These are phyloP conservation scores for Ricinus communis DNA, from an alignment of 345 rosid species.

Conservation along the genomic window DNA sequence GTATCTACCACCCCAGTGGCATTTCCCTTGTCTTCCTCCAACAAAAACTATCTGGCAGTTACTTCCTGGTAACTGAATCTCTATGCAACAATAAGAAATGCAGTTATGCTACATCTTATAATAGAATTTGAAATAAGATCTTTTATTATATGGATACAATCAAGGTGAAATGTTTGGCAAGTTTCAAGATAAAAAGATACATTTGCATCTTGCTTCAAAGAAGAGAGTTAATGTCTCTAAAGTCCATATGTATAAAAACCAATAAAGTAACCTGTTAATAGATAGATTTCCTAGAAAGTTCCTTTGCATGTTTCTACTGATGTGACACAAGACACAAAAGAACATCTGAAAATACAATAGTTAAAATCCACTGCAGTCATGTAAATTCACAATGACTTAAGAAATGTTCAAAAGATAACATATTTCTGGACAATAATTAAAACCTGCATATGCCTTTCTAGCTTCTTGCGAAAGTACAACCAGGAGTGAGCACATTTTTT, in stretches of 20 bases:
- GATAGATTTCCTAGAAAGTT: not conserved
- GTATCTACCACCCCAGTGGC: not conserved
- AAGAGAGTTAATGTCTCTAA: too few relatives aligned
- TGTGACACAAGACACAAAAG: not conserved
- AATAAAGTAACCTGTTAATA: not conserved
- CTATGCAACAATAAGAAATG: not conserved
- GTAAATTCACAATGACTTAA: not conserved
- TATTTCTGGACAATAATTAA: constrained; percentile 15
- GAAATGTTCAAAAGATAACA: not conserved
- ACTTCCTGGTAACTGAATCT: constrained; percentile 2
- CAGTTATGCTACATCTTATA: not conserved
- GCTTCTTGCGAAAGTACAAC: constrained; percentile 50
- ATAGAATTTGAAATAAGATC: not conserved
- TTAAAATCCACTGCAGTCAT: not conserved
- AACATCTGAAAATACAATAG: not conserved
- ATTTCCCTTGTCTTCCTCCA: not conserved
- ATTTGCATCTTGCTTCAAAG: too few relatives aligned
- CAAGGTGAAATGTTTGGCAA: not conserved
- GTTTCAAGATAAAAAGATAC: not conserved
- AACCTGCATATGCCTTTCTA: constrained; percentile 48
- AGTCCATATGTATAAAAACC: not conserved
- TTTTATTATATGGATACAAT: not conserved
- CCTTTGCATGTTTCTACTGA: not conserved
- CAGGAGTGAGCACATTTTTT: constrained; percentile 59
- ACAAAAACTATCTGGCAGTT: not conserved